Conservation (phyloP, 306 rosid genomes). For the Hippophae gyantsensis region DNA sequence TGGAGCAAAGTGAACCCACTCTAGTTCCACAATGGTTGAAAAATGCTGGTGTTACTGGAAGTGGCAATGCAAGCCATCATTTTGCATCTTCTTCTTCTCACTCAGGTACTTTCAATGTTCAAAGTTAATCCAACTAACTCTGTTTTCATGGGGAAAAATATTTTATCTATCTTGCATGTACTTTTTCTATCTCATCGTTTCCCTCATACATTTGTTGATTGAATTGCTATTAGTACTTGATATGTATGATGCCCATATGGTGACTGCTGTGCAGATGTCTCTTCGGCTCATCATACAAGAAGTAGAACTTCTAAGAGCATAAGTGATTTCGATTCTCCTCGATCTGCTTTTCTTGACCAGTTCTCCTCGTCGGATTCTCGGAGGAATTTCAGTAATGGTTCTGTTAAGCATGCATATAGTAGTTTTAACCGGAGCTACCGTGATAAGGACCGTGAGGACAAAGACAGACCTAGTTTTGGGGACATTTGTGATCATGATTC, state of each 20-base stretch:
- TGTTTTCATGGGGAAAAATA: background rate
- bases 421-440: constrained; percentile 88
- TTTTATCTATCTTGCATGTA: background rate
- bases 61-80: constrained; percentile 84
- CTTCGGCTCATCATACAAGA: constrained; percentile 45
- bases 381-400: constrained; percentile 66
- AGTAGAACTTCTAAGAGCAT: constrained; percentile 53
- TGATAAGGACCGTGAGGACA: constrained; percentile 95
- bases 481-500: constrained; percentile 74
- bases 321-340: constrained; percentile 69
- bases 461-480: constrained; percentile 55
- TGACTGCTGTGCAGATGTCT: constrained; percentile 44
- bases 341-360: constrained; percentile 68
- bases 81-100: constrained; percentile 55
- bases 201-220: background rate
- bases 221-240: background rate
- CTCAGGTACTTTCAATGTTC: constrained; percentile 40
- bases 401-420: constrained; percentile 92
- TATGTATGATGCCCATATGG: constrained; percentile 7
- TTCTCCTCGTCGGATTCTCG: constrained; percentile 71
- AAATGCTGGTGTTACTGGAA: constrained; percentile 73
- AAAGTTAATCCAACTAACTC: background rate
- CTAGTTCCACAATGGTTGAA: constrained; percentile 99
- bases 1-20: constrained; percentile 98
- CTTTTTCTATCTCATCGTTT: background rate